Evolutionary conservation across 371 early-diverging fungal genomes (phyloP).

Genomic region (Mucor indicus): DNA sequence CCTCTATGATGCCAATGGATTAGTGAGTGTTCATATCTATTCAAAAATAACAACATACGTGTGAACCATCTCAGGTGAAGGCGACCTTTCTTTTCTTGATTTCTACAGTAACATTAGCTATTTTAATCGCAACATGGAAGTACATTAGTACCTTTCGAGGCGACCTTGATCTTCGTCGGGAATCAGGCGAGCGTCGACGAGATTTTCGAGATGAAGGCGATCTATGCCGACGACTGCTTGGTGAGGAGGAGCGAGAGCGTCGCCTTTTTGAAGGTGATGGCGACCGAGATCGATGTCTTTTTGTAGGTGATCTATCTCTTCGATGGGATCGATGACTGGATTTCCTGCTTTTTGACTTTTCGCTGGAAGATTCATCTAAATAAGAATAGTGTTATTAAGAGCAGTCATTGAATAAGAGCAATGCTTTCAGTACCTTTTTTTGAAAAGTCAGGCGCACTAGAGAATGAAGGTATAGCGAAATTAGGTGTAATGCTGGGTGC

Average conservation of each 20-base stretch:
- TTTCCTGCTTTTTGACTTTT: no score
- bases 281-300: not conserved
- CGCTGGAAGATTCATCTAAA: no score
- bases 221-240: not conserved
- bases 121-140: no score
- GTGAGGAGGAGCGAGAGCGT: constrained; percentile 1
- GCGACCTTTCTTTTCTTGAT: constrained; percentile 7
- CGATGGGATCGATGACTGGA: constrained; percentile 3
- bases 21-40: no score
- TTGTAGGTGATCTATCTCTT: not conserved
- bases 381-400: no score
- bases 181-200: no score
- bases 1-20: no score
- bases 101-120: no score
- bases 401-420: no score
- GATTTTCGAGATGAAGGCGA: constrained; percentile 5
- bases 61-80: constrained; percentile 16
- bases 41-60: no score
- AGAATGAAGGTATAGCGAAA: constrained; percentile 24
- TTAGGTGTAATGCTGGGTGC: constrained; percentile 19
- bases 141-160: no score
- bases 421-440: constrained; percentile 17
- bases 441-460: constrained; percentile 35
- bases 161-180: no score
- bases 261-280: not conserved